These are phyloP conservation scores for Racocetra persica DNA, from an alignment of 371 early-diverging fungal genomes.

Conservation along the genomic window DNA sequence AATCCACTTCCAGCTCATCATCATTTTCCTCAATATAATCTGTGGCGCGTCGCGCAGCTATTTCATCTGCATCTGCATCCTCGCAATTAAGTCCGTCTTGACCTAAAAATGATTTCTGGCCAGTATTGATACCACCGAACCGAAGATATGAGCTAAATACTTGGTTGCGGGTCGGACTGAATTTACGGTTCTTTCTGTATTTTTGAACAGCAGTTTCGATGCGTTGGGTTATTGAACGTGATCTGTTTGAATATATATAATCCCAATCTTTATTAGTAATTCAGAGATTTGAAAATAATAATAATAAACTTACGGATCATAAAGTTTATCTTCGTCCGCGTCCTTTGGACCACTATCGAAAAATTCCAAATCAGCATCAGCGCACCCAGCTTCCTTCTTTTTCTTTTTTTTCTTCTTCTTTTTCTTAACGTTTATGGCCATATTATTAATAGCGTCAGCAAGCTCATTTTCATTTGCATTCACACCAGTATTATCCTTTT, in stretches of 20 bases:
- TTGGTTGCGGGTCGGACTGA: conserved; percentile 49
- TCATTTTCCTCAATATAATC: conserved; percentile 54
- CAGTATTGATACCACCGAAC: conserved; percentile 59
- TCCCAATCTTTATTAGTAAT: not conserved
- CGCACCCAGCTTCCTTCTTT: conserved; percentile 16
- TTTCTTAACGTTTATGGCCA: conserved; percentile 9
- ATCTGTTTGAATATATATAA: conserved; percentile 39
- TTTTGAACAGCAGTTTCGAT: conserved; percentile 61
- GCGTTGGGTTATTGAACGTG: conserved; percentile 53
- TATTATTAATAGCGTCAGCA: no score
- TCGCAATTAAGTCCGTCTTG: conserved; percentile 52
- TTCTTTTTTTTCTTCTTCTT: conserved; percentile 41
- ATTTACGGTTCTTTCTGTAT: conserved; percentile 60
- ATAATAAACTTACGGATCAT: conserved; percentile 24
- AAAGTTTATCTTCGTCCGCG: conserved; percentile 15
- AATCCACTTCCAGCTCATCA: conserved; percentile 51
- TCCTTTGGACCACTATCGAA: conserved; percentile 19
- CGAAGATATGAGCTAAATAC: conserved; percentile 59
- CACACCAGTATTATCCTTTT: no score
- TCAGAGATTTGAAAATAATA: not conserved
- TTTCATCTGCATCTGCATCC: conserved; percentile 53
- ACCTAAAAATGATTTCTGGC: conserved; percentile 59
- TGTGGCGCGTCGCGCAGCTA: conserved; percentile 52
- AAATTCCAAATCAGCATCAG: not conserved
- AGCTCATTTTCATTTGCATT: no score